A percentile compares a stretch with the other conserved stretches of the same genome.
Conservation (phyloP, 1,139 yeast species). For the Protomyces macrosporus region DNA sequence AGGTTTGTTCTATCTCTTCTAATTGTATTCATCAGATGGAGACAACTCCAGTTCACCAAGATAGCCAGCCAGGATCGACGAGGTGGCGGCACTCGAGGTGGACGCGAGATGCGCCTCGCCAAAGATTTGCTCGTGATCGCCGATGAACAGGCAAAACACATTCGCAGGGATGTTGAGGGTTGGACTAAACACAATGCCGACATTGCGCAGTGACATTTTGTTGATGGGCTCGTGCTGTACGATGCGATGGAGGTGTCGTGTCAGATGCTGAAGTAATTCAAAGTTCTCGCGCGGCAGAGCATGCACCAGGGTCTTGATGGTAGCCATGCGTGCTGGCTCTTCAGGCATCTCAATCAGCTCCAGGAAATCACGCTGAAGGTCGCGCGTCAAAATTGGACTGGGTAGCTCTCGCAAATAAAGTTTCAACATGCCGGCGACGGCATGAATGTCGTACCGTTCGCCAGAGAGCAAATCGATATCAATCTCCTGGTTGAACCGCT, state of each 20-base stretch:
- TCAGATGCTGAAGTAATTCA: conserved; percentile 59
- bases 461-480: conserved; percentile 60
- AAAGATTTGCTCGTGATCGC: conserved; percentile 61
- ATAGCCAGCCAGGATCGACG: not conserved
- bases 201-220: conserved; percentile 74
- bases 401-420: conserved; percentile 70
- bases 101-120: conserved; percentile 2
- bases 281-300: conserved; percentile 50
- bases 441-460: conserved; percentile 44
- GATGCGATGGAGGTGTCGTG: conserved; percentile 62
- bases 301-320: conserved; percentile 39
- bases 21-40: too few species aligned
- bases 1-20: too few species aligned
- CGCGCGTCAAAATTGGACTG: conserved; percentile 54
- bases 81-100: not conserved
- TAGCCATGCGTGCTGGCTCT: conserved; percentile 37
- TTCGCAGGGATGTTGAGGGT: conserved; percentile 68
- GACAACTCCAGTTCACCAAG: not conserved
- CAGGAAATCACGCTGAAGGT: conserved; percentile 44
- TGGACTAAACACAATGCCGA: conserved; percentile 82
- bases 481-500: conserved; percentile 51
- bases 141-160: conserved; percentile 56
- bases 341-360: conserved; percentile 36
- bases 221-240: conserved; percentile 59
- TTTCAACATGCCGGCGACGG: conserved; percentile 73